Evolutionary conservation across 345 rosid genomes (phyloP).

Genomic region (Gossypium raimondii): DNA sequence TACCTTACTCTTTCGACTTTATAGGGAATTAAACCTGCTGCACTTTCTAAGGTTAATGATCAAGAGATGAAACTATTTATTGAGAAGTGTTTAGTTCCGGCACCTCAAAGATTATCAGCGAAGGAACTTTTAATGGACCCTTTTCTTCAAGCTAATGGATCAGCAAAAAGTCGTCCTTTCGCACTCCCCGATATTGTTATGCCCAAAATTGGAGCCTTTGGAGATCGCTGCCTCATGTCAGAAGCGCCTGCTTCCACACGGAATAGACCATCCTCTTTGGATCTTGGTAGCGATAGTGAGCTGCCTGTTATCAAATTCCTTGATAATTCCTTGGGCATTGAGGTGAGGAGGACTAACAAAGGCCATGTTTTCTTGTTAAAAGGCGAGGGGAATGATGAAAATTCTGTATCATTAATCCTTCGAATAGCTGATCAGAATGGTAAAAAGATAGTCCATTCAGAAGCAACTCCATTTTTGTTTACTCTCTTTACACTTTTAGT

Average conservation of each 20-base stretch:
- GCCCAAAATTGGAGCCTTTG: slow-evolving; percentile 65
- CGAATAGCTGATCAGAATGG: slow-evolving; percentile 71
- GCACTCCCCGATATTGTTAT: slow-evolving; percentile 60
- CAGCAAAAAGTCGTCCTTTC: slow-evolving; percentile 40
- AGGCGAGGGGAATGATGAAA: slow-evolving; percentile 69
- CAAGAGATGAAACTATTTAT: slow-evolving; percentile 64
- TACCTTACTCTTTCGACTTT: slow-evolving; percentile 15
- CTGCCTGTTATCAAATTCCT: slow-evolving; percentile 47
- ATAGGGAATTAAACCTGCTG: slow-evolving; percentile 86
- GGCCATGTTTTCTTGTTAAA: slow-evolving; percentile 57
- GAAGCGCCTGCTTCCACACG: slow-evolving; percentile 52
- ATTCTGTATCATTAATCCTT: slow-evolving; percentile 65
- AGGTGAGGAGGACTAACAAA: slow-evolving; percentile 56
- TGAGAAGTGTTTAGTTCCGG: slow-evolving; percentile 86
- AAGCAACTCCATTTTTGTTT: slow-evolving; percentile 3
- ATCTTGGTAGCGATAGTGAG: slow-evolving; percentile 51
- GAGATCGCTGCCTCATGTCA: slow-evolving; percentile 72
- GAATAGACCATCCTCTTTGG: slow-evolving; percentile 45
- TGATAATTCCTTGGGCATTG: slow-evolving; percentile 44
- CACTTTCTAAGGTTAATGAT: slow-evolving; percentile 65
- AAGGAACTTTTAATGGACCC: slow-evolving; percentile 70
- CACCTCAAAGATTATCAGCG: slow-evolving; percentile 70
- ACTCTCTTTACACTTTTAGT: neutral
- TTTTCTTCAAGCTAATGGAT: slow-evolving; percentile 60
- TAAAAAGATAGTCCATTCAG: slow-evolving; percentile 21